A percentile compares a stretch with the other conserved stretches of the same genome.
Evolutionary conservation across 805 yeast species (phyloP).

Genomic region (Barnettozyma pratensis): DNA sequence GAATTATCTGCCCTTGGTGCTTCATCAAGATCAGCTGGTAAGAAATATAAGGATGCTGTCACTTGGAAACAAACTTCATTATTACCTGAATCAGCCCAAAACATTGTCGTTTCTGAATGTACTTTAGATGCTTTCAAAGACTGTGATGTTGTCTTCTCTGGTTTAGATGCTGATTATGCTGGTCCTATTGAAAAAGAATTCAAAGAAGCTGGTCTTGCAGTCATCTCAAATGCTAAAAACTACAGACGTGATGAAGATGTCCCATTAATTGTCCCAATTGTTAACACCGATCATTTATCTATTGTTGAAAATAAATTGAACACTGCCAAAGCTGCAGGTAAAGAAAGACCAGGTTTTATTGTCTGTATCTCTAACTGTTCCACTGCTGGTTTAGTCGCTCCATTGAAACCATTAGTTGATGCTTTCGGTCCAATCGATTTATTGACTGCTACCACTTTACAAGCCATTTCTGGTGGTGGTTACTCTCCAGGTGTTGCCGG

Average conservation of each 20-base stretch:
- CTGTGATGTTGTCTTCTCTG: constrained; percentile 93
- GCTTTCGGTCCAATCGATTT: constrained; percentile 85
- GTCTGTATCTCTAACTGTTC: constrained; percentile 97
- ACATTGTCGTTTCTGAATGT: constrained; percentile 72
- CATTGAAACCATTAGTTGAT: constrained; percentile 89
- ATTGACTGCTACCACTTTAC: constrained; percentile 86
- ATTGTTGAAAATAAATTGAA: constrained; percentile 56
- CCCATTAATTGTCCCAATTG: constrained; percentile 93
- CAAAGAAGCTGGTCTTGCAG: constrained; percentile 72
- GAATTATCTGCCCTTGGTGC: constrained; percentile 87
- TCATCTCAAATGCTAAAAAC: constrained; percentile 94
- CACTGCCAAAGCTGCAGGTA: constrained; percentile 50
- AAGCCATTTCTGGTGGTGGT: constrained; percentile 98
- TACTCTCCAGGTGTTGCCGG: constrained; percentile 97
- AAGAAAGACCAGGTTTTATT: constrained; percentile 69
- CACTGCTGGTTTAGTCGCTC: constrained; percentile 96
- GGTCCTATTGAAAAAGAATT: constrained; percentile 89
- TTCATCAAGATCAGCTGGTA: constrained; percentile 90
- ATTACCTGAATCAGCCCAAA: constrained; percentile 64
- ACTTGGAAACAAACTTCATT: constrained; percentile 91
- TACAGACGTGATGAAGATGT: constrained; percentile 84
- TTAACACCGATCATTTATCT: constrained; percentile 84
- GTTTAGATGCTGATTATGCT: constrained; percentile 88
- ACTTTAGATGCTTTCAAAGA: constrained; percentile 68
- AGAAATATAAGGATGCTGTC: constrained; percentile 75